Evolutionary conservation across 2,329 filamentous ascomycete species (phyloP).

Genomic region (Fonsecaea pugnacius): DNA sequence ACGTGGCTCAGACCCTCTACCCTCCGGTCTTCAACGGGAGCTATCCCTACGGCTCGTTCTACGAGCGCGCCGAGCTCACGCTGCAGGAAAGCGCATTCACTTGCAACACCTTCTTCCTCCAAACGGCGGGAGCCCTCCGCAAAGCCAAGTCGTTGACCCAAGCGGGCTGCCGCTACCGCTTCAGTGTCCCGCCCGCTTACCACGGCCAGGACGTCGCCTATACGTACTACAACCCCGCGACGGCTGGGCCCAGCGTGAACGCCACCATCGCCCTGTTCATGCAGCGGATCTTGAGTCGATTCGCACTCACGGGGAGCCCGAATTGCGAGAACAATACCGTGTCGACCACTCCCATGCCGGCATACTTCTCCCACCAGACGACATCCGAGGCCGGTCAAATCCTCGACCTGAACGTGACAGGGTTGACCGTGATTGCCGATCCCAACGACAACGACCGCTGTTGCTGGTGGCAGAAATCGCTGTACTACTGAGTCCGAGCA

Average conservation of each 20-base stretch:
- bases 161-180: conserved; percentile 58
- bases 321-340: conserved; percentile 21
- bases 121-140: conserved; percentile 39
- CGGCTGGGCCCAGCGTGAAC: conserved; percentile 38
- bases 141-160: conserved; percentile 43
- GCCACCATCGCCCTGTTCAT: conserved; percentile 42
- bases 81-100: conserved; percentile 52
- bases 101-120: conserved; percentile 60
- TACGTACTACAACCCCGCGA: conserved; percentile 55
- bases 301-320: conserved; percentile 42
- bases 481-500: conserved; percentile 40
- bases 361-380: not conserved
- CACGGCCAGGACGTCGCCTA: conserved; percentile 59
- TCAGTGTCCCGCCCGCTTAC: conserved; percentile 57
- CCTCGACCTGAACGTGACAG: conserved; percentile 46
- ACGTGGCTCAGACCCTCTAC: conserved; percentile 3
- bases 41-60: conserved; percentile 51
- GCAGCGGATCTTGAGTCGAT: conserved; percentile 47
- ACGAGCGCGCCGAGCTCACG: conserved; percentile 46
- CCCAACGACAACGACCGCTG: conserved; percentile 55
- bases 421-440: conserved; percentile 51
- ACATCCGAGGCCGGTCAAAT: conserved; percentile 24
- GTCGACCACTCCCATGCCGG: not conserved
- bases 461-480: conserved; percentile 58
- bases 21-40: conserved; percentile 1